Percentiles rank a stretch among this genome's conserved stretches.
Evolutionary conservation across 73 alveolate genomes (phyloP).

Genomic region (Effrenium voratum): DNA sequence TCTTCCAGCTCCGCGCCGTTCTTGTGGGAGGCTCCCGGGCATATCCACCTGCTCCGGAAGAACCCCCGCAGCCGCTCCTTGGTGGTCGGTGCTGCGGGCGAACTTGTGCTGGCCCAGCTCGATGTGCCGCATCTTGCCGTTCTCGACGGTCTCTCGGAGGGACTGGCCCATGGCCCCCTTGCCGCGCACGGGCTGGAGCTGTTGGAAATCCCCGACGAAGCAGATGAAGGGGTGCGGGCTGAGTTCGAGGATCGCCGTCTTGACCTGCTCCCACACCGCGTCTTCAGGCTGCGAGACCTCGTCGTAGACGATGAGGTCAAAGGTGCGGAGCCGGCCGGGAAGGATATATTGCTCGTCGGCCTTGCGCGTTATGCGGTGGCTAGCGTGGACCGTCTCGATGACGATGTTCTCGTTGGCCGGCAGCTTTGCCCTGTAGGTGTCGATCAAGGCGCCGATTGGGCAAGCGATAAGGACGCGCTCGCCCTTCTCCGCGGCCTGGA

Average conservation of each 20-base stretch:
- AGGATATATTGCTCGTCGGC: neutral
- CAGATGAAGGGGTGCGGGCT: neutral
- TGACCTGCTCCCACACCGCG: neutral
- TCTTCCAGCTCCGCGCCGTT: no score
- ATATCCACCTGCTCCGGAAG: no score
- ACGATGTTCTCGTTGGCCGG: no score
- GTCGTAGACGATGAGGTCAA: slow-evolving; percentile 7
- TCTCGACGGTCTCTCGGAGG: neutral
- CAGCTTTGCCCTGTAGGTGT: neutral
- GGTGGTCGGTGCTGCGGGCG: neutral
- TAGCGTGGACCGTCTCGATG: neutral
- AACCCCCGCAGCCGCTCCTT: neutral
- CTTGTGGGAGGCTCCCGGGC: no score
- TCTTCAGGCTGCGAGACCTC: neutral
- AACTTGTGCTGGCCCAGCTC: neutral
- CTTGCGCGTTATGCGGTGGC: neutral
- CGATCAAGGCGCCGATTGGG: neutral
- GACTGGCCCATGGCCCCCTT: neutral
- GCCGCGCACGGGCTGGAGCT: neutral
- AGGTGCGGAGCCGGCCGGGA: neutral
- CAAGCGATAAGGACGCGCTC: neutral
- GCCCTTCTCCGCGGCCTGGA: neutral
- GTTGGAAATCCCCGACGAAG: neutral
- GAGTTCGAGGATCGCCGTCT: neutral
- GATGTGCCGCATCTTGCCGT: neutral